Base-by-base conservation (phyloP, 2,329 filamentous ascomycete species). In the Periconia macrospinosa region DNA sequence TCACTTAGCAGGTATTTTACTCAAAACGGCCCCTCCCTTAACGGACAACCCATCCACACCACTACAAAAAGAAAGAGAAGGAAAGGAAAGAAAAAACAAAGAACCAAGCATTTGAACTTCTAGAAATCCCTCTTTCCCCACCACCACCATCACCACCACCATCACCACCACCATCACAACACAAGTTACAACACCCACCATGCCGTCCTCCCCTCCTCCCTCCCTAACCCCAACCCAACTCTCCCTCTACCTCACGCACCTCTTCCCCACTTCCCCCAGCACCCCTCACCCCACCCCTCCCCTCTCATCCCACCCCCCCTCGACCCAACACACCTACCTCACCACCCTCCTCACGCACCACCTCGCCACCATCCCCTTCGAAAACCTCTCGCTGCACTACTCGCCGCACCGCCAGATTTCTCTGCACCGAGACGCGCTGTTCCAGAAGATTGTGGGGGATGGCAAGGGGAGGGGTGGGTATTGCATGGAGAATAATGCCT, bases 401-500 rank as follows among this genome's bases (percentile, higher is more conserved):
- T 73, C 72, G 13, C 54, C 57, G 19, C 68, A 73, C 47, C 70
- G 63, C 33, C 61, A 64, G 3, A 75, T 85, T 23, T 78, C 77
- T 2, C 68, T 84, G 40, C 75, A 84, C 47, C 75, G 79, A 1
- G 68, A 80, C 19, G 68, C 71, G 3, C 65, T 86, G 7, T 86
- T 78, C 64, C 71, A 77, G 41, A 86, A 86, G 63, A 75, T 86
- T 45, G 75, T 86, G 33, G 78, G 81, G 1, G 73, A 74, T 44
- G 68, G 78, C 40, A 72, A 71, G 45, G 75, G 76, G 6, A 68
- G 81, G 30, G 83, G 84, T 23, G 84, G 84, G 1, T 85, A 85
- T 55, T 86, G 83, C 63, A 84, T 86, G 81, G 83, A 86, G 67
- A 83, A 80, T 57, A 84, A 84, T 44, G 68, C 71, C 3, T 69